A percentile compares a stretch with the other conserved stretches of the same genome.
phyloP scores from a whole-genome alignment of 768 basidiomycete species.

The Pisolithus marmoratus region DNA sequence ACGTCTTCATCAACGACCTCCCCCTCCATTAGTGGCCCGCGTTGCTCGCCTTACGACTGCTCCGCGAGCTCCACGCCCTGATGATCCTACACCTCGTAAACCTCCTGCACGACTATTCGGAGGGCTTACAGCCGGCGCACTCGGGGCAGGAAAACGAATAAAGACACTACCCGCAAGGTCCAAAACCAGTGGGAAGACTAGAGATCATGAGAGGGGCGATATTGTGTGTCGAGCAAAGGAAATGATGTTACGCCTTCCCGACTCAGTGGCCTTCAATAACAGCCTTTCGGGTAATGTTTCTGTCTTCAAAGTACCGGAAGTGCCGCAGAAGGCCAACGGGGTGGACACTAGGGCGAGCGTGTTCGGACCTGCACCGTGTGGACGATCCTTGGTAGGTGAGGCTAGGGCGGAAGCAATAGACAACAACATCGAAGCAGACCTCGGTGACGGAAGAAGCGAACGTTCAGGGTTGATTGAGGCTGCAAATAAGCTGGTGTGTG shows the following conservation, averaged over 20 bases:
- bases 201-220: conserved; percentile 22
- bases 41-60: conserved; percentile 54
- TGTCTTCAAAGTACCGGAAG: conserved; percentile 44
- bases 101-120: conserved; percentile 40
- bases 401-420: conserved; percentile 34
- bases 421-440: conserved; percentile 27
- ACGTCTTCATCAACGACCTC: conserved; percentile 14
- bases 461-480: conserved; percentile 39
- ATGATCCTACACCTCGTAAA: conserved; percentile 72
- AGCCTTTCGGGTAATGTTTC: conserved; percentile 3
- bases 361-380: conserved; percentile 19
- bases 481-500: conserved; percentile 55
- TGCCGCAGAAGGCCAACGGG: conserved; percentile 30
- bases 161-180: conserved; percentile 4
- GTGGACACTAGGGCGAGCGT: conserved; percentile 23
- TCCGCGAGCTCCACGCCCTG: conserved; percentile 52
- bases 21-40: conserved; percentile 23
- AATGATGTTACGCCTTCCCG: conserved; percentile 35
- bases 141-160: conserved; percentile 20
- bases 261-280: conserved; percentile 11
- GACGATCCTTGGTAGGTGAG: conserved; percentile 9
- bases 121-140: conserved; percentile 7
- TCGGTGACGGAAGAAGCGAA: conserved; percentile 12
- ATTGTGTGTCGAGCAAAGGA: conserved; percentile 30
- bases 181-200: conserved; percentile 11